Base-by-base conservation (phyloP, 1,139 yeast genomes). In the Hyphopichia khmerensis region DNA sequence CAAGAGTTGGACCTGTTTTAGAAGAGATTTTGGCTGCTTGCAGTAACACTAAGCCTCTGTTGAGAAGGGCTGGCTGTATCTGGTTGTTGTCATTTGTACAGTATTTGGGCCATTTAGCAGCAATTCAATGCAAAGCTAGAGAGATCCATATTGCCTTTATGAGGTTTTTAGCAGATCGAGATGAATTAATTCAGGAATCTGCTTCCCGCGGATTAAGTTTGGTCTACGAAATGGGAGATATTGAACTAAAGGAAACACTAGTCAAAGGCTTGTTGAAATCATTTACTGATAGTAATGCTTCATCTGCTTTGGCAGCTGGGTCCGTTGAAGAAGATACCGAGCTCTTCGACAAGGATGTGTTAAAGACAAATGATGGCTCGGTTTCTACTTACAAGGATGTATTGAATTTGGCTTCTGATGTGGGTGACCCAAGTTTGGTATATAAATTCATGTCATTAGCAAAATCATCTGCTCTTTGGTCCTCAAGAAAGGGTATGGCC, bases 381-480 rank as follows among this genome's bases (percentile, higher is more conserved):
- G 83, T 91, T 2, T 87, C 96, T 0, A 90, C 97, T 0, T 91
- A 91, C 56, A 87, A 86, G 53, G 95, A 86, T 61, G 89, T 91
- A 27, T 69, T 91, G 51, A 86, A 75, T 53, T 71, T 93, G 40
- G 98, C 98, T 0, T 82, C 95, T 2, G 98, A 93, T 57, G 95
- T 90, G 4, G 98, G 98, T 34, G 97, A 93, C 61, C 96, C 98
- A 17, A 80, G 95, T 55, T 75, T 93, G 52, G 96, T 93, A 5
- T 93, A 93, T 62, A 88, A 90, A 56, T 93, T 93, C 57, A 89
- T 93, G 96, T 83, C 96, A 0, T 67, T 93, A 43, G 96, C 98
- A 0, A 86, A 88, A 48, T 85, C 85, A 42, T 87, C 96, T 0
- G 83, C 95, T 0, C 67, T 91, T 31, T 93, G 99, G 98, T 81